Evolutionary conservation across 352 stramenopile species (phyloP).

Genomic region (Thalassiosira pacifica): DNA sequence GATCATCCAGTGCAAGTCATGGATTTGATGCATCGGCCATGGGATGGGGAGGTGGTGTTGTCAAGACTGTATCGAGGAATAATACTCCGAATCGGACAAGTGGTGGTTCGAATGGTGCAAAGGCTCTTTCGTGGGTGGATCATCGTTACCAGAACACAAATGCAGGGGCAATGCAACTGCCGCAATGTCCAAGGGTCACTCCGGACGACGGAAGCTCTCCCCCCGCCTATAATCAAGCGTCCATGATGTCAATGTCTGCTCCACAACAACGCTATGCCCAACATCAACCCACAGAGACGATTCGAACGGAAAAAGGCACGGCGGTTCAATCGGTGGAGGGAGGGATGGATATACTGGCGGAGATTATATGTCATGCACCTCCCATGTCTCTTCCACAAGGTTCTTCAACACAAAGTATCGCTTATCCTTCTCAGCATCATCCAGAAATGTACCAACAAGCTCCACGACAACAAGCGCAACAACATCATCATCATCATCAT

Average conservation of each 20-base stretch:
- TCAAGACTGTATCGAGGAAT: background rate
- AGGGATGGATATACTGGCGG: constrained; percentile 71
- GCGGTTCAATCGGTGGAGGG: background rate
- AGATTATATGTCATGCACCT: constrained; percentile 68
- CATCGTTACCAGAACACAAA: constrained; percentile 13
- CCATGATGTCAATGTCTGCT: background rate
- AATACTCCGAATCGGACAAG: background rate
- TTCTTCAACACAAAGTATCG: constrained; percentile 20
- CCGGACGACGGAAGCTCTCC: constrained; percentile 11
- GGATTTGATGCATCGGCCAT: background rate
- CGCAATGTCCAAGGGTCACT: constrained; percentile 1
- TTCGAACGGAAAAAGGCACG: background rate
- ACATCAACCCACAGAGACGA: background rate
- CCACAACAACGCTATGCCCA: background rate
- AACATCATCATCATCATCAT: constrained; percentile 11
- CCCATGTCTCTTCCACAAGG: constrained; percentile 53
- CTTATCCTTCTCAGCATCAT: constrained; percentile 38
- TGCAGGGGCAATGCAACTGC: constrained; percentile 9
- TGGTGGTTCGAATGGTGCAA: too few species aligned
- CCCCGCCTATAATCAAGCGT: constrained; percentile 26
- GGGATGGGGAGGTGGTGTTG: too few species aligned
- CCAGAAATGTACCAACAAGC: constrained; percentile 59
- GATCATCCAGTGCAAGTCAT: too few species aligned
- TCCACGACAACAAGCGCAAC: background rate
- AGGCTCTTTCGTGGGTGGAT: constrained; percentile 52